These are phyloP conservation scores for Arthrobotrys pseudoclavata DNA, from an alignment of 2,329 filamentous ascomycete species.

Conservation along the genomic window DNA sequence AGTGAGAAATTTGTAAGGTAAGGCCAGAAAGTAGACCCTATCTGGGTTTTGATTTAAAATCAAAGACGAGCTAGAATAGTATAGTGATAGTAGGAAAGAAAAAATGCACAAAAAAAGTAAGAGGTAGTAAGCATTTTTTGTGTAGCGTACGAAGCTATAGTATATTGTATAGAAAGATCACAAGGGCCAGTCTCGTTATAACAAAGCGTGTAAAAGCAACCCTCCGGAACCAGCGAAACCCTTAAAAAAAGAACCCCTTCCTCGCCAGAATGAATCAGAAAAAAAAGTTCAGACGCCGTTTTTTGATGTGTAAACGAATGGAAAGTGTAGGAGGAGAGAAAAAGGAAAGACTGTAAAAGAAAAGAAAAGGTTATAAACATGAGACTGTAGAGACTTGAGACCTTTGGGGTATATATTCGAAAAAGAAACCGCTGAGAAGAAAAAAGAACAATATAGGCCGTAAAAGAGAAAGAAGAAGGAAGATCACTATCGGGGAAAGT, in stretches of 20 bases:
- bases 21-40: not conserved
- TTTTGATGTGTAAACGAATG: conserved; percentile 15
- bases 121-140: conserved; percentile 12
- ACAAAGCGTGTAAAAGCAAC: conserved; percentile 18
- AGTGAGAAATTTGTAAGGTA: not conserved
- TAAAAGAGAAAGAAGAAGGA: conserved; percentile 23
- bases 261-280: conserved; percentile 23
- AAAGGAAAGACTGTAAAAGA: conserved; percentile 7
- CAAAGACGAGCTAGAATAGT: not conserved
- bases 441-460: conserved; percentile 7
- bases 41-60: not conserved
- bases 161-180: conserved; percentile 28
- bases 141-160: conserved; percentile 29
- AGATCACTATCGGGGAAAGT: conserved; percentile 23
- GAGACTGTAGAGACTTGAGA: conserved; percentile 27
- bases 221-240: conserved; percentile 27
- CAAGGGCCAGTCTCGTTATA: conserved; percentile 33
- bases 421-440: conserved; percentile 33
- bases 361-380: conserved; percentile 16
- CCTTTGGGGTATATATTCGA: conserved; percentile 45
- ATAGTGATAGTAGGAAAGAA: not conserved
- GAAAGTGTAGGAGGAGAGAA: not conserved
- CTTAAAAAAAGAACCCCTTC: conserved; percentile 26
- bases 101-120: conserved; percentile 1
- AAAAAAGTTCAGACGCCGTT: conserved; percentile 23